Evolutionary conservation across 2,329 filamentous ascomycete genomes (phyloP), one percentile per base, ranked within the genome.

Genomic region (Cladosporium sp.): DNA sequence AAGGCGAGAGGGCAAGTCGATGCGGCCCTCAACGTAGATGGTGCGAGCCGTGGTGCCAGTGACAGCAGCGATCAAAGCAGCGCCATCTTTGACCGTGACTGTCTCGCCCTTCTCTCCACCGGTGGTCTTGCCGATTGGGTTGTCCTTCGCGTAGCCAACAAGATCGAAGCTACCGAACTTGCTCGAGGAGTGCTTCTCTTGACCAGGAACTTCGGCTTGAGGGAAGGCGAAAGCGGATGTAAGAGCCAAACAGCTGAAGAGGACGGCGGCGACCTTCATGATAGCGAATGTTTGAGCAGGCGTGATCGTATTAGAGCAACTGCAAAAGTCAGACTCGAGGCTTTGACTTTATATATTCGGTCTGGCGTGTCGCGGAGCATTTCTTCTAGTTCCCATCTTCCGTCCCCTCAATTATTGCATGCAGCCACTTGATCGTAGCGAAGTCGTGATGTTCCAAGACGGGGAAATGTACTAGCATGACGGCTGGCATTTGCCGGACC

Each of bases 1-100:
- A 11, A 84, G 77, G 24, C 81, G 80, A 0, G 78, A 66, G 2
- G 79, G 75, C 0, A 84, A 74, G 24, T 75, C 77, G 73, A 83
- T 79, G 7, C 73, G 74, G 21, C 80, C 81, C 28, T 78, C 79
- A 59, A 83, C 77, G 66, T 81, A 79, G 36, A 86, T 78, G 41
- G 79, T 81, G 69, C 78, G 69, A 24, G 70, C 78, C 3, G 74
- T 74, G 18, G 81, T 77, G 18, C 78, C 81, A 12, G 74, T 71
- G 12, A 84, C 81, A 10, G 83, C 84, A 0, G 78, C 75, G 8
- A 77, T 74, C 51, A 86, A 78, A 52, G 80, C 77, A 24, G 72
- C 75, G 26, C 75, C 71, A 34, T 72, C 72, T n/a, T 73, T 70
- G 41, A 80, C 78, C 34, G 74, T 75, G 62, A 77, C 73, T 21